Evolutionary conservation across 2,329 filamentous ascomycete genomes (phyloP).

Genomic region (Colletotrichum falcatum): DNA sequence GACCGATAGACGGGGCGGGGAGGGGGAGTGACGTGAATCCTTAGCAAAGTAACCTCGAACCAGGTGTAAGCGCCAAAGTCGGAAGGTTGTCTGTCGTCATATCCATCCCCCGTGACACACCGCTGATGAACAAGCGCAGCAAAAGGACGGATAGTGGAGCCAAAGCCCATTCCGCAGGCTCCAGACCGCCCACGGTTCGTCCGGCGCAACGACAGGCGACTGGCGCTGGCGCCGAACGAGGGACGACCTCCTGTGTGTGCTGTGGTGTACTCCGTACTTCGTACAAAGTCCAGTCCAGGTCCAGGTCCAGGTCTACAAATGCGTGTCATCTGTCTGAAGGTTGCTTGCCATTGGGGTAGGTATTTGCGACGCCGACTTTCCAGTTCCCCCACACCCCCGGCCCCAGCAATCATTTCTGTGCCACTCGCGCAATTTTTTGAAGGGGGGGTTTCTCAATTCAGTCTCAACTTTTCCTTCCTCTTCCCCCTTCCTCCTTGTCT

Average conservation of each 20-base stretch:
- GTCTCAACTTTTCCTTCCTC: conserved; percentile 31
- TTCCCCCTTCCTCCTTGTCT: neutral
- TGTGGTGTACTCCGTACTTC: neutral
- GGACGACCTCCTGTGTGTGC: neutral
- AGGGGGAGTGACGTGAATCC: neutral
- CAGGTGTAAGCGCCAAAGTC: conserved; percentile 6
- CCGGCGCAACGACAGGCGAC: conserved; percentile 20
- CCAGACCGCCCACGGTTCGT: conserved; percentile 15
- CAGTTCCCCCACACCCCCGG: conserved; percentile 14
- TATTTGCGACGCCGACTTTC: neutral
- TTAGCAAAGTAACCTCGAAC: neutral
- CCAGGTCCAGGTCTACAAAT: neutral
- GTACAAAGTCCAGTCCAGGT: too few relatives aligned
- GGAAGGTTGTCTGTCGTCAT: conserved; percentile 39
- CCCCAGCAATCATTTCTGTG: conserved; percentile 31
- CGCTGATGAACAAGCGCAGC: conserved; percentile 36
- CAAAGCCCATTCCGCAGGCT: conserved; percentile 9
- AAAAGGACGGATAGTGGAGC: conserved; percentile 12
- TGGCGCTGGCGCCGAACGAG: conserved; percentile 11
- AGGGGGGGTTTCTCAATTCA: conserved; percentile 22
- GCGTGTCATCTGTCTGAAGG: neutral
- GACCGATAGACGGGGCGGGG: neutral
- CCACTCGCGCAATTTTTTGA: conserved; percentile 34
- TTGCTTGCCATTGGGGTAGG: neutral
- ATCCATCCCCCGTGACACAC: conserved; percentile 23